These are phyloP conservation scores for Austroboletus niveus DNA, from an alignment of 1,284 basidiomycete genomes.

Conservation along the genomic window DNA sequence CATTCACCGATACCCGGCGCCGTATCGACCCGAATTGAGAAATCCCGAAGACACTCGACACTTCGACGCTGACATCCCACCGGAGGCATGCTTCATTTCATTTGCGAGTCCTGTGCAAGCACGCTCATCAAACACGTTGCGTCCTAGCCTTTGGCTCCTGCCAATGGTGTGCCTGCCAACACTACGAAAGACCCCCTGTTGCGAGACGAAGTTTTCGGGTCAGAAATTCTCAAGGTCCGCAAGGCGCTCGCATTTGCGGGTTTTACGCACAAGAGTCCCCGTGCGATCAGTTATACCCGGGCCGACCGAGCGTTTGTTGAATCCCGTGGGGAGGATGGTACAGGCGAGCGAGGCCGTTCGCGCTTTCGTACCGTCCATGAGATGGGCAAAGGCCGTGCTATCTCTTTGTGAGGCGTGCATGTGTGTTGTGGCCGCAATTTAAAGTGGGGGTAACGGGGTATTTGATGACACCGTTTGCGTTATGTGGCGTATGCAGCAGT, in stretches of 20 bases:
- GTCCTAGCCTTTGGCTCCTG: constrained; percentile 79
- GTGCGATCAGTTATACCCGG: constrained; percentile 68
- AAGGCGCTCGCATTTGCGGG: constrained; percentile 90
- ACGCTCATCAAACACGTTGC: constrained; percentile 33
- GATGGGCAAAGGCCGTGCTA: constrained; percentile 66
- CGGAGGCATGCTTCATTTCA: constrained; percentile 63
- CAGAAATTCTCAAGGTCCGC: constrained; percentile 83
- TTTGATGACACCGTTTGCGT: constrained; percentile 33
- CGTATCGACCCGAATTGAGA: constrained; percentile 82
- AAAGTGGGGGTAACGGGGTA: constrained; percentile 17
- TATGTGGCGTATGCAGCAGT: constrained; percentile 30
- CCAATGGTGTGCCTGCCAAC: constrained; percentile 80
- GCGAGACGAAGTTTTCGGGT: constrained; percentile 79
- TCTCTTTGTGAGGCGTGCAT: constrained; percentile 61
- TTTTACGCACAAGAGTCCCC: constrained; percentile 85
- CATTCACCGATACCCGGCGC: constrained; percentile 77
- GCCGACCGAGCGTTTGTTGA: constrained; percentile 70
- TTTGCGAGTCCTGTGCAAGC: constrained; percentile 18
- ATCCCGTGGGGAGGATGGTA: constrained; percentile 48
- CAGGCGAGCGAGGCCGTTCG: constrained; percentile 58
- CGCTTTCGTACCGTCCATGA: constrained; percentile 56
- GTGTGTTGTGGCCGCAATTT: constrained; percentile 29
- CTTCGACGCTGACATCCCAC: constrained; percentile 90
- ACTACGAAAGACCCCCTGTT: constrained; percentile 88
- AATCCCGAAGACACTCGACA: constrained; percentile 84